These are phyloP conservation scores for Pseudocercospora fijiensis DNA, from an alignment of 2,329 filamentous ascomycete genomes.

Conservation along the genomic window DNA sequence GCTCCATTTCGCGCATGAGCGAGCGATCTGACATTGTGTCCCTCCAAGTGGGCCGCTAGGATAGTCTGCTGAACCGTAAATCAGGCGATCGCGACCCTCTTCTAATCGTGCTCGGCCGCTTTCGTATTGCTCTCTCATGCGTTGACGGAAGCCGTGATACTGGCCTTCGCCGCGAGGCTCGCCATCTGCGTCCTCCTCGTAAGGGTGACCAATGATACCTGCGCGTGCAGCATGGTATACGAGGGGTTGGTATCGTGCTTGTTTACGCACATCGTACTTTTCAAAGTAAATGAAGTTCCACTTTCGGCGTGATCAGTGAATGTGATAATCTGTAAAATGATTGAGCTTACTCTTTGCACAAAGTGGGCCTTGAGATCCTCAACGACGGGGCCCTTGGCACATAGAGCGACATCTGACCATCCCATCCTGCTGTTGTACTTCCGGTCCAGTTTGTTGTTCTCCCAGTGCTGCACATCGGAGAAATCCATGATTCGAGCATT, in stretches of 20 bases:
- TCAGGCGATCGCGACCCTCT: slow-evolving; percentile 25
- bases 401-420: slow-evolving; percentile 84
- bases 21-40: slow-evolving; percentile 75
- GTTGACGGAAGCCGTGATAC: slow-evolving; percentile 35
- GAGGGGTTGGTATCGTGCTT: slow-evolving; percentile 49
- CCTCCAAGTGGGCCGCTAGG: slow-evolving; percentile 60
- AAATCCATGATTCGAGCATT: slow-evolving; percentile 84
- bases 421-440: slow-evolving; percentile 74
- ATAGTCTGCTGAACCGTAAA: slow-evolving; percentile 24
- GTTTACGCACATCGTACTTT: slow-evolving; percentile 67
- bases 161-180: slow-evolving; percentile 33
- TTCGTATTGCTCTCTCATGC: slow-evolving; percentile 34
- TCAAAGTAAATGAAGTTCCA: slow-evolving; percentile 90
- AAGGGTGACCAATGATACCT: slow-evolving; percentile 38
- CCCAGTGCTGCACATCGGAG: slow-evolving; percentile 73
- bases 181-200: slow-evolving; percentile 30
- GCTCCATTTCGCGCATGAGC: slow-evolving; percentile 56
- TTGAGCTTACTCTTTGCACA: slow-evolving; percentile 69
- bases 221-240: slow-evolving; percentile 40
- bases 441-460: slow-evolving; percentile 83
- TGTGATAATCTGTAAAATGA: no score
- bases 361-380: slow-evolving; percentile 76
- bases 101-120: slow-evolving; percentile 28
- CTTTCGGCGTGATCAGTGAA: no score
- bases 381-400: slow-evolving; percentile 71